These are phyloP conservation scores for Dactylellina drechsleri DNA, from an alignment of 2,329 filamentous ascomycete genomes.

Conservation along the genomic window DNA sequence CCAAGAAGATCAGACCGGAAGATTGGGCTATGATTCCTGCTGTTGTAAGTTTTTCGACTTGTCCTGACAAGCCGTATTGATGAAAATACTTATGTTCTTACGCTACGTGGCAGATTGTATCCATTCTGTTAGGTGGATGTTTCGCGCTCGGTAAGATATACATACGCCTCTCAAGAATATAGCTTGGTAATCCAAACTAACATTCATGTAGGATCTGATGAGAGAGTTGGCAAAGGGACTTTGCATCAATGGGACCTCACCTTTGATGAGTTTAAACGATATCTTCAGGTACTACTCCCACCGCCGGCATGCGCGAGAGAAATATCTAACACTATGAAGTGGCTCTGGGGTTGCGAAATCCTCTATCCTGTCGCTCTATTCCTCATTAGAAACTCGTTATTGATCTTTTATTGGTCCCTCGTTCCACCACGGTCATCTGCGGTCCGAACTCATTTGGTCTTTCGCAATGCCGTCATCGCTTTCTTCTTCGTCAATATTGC, in stretches of 20 bases:
- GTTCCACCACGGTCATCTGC: conserved; percentile 47
- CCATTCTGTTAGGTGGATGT: conserved; percentile 33
- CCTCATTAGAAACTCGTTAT: conserved; percentile 41
- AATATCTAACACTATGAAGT: conserved; percentile 6
- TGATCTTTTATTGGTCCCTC: conserved; percentile 53
- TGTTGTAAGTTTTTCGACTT: conserved; percentile 19
- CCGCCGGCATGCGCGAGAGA: not conserved
- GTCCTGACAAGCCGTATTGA: not conserved
- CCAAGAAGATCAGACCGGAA: conserved; percentile 50
- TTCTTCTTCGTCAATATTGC: conserved; percentile 51
- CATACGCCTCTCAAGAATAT: not conserved
- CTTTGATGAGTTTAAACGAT: conserved; percentile 43
- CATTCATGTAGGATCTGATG: conserved; percentile 36
- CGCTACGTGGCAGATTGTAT: conserved; percentile 20
- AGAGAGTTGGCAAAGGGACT: conserved; percentile 48
- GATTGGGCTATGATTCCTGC: conserved; percentile 54
- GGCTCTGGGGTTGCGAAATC: conserved; percentile 47
- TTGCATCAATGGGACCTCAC: conserved; percentile 51
- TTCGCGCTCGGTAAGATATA: conserved; percentile 36
- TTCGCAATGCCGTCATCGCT: conserved; percentile 46
- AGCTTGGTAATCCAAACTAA: not conserved
- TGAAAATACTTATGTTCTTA: conserved; percentile 2
- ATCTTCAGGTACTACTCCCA: conserved; percentile 22
- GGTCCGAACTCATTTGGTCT: conserved; percentile 38
- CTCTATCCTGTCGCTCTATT: conserved; percentile 43